Evolutionary conservation across 1,284 basidiomycete species (phyloP).

Genomic region (Pascua guehoae): DNA sequence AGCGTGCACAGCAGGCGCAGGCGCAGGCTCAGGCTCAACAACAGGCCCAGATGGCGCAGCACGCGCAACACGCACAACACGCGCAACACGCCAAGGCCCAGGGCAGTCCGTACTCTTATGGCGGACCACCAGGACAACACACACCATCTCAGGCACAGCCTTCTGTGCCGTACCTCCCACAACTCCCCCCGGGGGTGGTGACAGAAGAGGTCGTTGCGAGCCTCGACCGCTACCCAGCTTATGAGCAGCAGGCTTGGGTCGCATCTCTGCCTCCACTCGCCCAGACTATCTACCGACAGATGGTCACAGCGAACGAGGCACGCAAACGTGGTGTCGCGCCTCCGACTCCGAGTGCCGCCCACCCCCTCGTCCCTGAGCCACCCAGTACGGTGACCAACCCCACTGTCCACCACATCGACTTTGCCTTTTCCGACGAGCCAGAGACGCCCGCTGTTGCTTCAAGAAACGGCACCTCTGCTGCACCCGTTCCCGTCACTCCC

Average conservation of each 20-base stretch:
- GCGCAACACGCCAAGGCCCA: background rate
- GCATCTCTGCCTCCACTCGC: constrained; percentile 31
- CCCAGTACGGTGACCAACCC: background rate
- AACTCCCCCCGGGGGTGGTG: constrained; percentile 39
- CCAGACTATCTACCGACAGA: constrained; percentile 32
- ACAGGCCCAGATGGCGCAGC: constrained; percentile 1
- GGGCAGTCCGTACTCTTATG: background rate
- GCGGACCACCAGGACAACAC: background rate
- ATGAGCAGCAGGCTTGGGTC: constrained; percentile 43
- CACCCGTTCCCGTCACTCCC: too few species aligned
- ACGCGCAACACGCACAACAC: background rate
- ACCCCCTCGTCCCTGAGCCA: background rate
- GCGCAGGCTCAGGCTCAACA: constrained; percentile 1
- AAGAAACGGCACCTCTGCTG: too few species aligned
- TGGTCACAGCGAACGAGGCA: constrained; percentile 32
- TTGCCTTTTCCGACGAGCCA: constrained; percentile 4
- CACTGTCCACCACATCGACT: constrained; percentile 14
- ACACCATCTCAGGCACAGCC: constrained; percentile 3
- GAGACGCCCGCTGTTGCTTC: too few species aligned
- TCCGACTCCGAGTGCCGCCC: background rate
- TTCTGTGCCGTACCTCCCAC: constrained; percentile 28
- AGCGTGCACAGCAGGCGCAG: background rate
- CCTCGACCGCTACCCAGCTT: constrained; percentile 36
- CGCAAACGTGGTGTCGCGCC: constrained; percentile 23
- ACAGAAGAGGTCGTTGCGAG: constrained; percentile 43